A percentile compares a stretch with the other conserved stretches of the same genome.
These are phyloP conservation scores for Boletus mariae DNA, from an alignment of 1,284 basidiomycete genomes.

Conservation along the genomic window DNA sequence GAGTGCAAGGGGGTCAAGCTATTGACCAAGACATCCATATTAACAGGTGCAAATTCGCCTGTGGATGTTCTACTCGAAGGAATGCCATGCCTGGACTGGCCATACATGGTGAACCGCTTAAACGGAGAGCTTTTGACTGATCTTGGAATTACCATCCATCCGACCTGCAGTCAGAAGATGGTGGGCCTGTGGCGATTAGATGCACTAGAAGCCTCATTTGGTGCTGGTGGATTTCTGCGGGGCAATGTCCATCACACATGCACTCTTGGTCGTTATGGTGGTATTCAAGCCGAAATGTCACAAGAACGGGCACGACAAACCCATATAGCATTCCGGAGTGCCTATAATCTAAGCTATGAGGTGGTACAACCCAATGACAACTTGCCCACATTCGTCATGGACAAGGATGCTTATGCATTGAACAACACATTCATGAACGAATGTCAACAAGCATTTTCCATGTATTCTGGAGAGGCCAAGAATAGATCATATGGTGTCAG, in stretches of 20 bases:
- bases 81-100: not conserved
- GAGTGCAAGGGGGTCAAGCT: conserved; percentile 12
- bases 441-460: not conserved
- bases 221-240: conserved; percentile 1
- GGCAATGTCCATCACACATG: conserved; percentile 6
- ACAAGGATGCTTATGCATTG: not conserved
- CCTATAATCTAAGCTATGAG: conserved; percentile 16
- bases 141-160: conserved; percentile 1
- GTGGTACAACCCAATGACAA: conserved; percentile 8
- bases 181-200: conserved; percentile 14
- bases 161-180: not conserved
- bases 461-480: not conserved
- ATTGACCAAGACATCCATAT: not conserved
- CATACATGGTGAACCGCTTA: not conserved
- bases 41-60: not conserved
- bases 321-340: conserved; percentile 8
- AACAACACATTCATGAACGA: not conserved
- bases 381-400: not conserved
- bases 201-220: conserved; percentile 5
- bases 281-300: conserved; percentile 9
- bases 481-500: too few species aligned
- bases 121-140: conserved; percentile 5
- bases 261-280: conserved; percentile 8
- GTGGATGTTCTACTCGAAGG: not conserved
- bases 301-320: conserved; percentile 3